Evolutionary conservation across 2,329 filamentous ascomycete genomes (phyloP).

Genomic region (Trichoderma lentiforme): DNA sequence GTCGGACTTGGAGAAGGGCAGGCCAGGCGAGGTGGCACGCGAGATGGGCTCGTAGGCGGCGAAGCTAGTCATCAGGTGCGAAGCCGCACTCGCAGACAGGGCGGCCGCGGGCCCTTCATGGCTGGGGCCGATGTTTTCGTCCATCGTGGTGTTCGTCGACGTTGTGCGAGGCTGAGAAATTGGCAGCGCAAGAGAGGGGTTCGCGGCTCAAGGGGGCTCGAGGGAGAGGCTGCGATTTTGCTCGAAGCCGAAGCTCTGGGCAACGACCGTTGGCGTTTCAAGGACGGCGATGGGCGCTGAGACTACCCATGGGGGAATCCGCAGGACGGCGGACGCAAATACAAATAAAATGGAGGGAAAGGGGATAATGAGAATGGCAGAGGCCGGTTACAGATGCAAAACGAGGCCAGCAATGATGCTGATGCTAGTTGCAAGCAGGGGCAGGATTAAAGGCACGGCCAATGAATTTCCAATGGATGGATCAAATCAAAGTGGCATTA

Average conservation of each 20-base stretch:
- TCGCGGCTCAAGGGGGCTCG: constrained; percentile 4
- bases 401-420: not conserved
- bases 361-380: not conserved
- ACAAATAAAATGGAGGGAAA: not conserved
- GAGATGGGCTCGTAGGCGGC: constrained; percentile 67
- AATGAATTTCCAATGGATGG: not conserved
- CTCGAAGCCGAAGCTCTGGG: constrained; percentile 6
- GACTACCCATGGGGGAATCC: constrained; percentile 17
- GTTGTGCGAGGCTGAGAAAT: constrained; percentile 11
- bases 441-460: not conserved
- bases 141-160: constrained; percentile 28
- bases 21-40: constrained; percentile 79
- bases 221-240: not conserved
- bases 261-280: constrained; percentile 12
- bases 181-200: constrained; percentile 1
- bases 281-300: constrained; percentile 3
- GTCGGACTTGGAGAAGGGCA: constrained; percentile 49
- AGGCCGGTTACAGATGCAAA: not conserved
- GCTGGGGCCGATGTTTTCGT: constrained; percentile 38
- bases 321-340: not conserved
- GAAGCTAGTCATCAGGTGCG: constrained; percentile 37
- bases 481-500: not conserved
- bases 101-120: constrained; percentile 31
- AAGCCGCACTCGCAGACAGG: constrained; percentile 32
- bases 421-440: constrained; percentile 2